Evolutionary conservation across 306 rosid species (phyloP), one percentile per base, ranked within the genome.

Genomic region (Datisca glomerata): DNA sequence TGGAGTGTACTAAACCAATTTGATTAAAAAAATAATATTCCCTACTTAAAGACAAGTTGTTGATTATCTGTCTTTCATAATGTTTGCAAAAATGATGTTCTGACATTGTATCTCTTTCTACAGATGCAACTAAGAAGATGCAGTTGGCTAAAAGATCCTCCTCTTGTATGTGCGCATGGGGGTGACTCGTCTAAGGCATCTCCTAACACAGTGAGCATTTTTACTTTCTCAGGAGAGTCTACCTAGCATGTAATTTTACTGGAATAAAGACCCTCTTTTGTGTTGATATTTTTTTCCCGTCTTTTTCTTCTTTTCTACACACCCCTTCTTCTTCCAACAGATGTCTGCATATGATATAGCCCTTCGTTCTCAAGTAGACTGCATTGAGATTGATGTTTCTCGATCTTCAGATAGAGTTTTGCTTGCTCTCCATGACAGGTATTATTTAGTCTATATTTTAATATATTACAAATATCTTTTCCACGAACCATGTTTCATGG

Each of bases 391-490:
- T 50, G 96, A 86, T 12, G 92, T 77, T 9, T 86, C 96, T 71
- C 94, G 94, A 25, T 81, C 96, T 66, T 68, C 65, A 1, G 94
- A 86, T 48, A 86, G 94, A 35, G 64, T 78, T 45, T 50, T 86
- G 64, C 72, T 86, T 29, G 92, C 96, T n/a, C 81, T 81, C 17
- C 96, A 86, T 53, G 96, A 86, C 44, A 81, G 94, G 96, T 84
- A 32, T 33, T 39, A 7, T n/a, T 51, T 10, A 21, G 35, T 44
- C 17, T 40, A 18, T n/a, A 25, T 31, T 11, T 11, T 12, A 28
- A 28, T n/a, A n/a, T n/a, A n/a, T n/a, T n/a, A n/a, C n/a, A n/a
- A n/a, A n/a, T n/a, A n/a, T n/a, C n/a, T n/a, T n/a, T n/a, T n/a
- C n/a, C n/a, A n/a, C n/a, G n/a, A n/a, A n/a, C n/a, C n/a, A n/a